Evolutionary conservation across 768 basidiomycete species (phyloP), one percentile per base, ranked within the genome.

Genomic region (Porphyrellus cyaneotinctus): DNA sequence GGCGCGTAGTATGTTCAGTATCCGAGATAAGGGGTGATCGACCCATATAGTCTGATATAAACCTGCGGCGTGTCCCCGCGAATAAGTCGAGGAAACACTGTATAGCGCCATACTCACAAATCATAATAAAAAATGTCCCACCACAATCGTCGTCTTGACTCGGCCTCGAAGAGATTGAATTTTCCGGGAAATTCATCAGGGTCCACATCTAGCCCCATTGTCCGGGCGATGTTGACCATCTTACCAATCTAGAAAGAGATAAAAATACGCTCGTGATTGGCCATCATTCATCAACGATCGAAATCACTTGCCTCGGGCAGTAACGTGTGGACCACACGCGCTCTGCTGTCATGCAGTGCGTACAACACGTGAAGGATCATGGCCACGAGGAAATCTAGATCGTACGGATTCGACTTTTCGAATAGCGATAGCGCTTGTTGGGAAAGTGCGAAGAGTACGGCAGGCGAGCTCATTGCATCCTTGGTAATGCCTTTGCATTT

Each of bases 111-210:
- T n/a, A 78, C 86, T 60, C 65, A 90, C 89, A 85, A 63, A 66
- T 91, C 90, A 65, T 83, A 89, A 67, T 80, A 88, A 63, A 82
- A 78, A 12, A 89, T 75, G 47, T 88, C 85, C 89, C 89, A 91
- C 87, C 89, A 89, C 7, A 88, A 66, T 56, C 83, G 69, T 52
- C 80, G 67, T 49, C 82, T 69, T 44, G 75, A 69, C 66, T 81
- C 79, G 12, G 76, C 77, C 43, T 82, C 76, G 42, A 78, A 81
- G 2, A 79, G 66, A 39, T 58, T 73, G 58, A 77, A 79, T 60
- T 65, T 76, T 26, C 74, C 73, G 0, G 74, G 69, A 52, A 73
- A 73, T 54, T 79, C 79, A 54, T 80, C 80, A 0, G 83, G 81
- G 58, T 88, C 87, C 26, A 70, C 68, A 14, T 74, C 76, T 9